Evolutionary conservation across 148 eudicot species (phyloP).

Genomic region (Bassia scoparia): DNA sequence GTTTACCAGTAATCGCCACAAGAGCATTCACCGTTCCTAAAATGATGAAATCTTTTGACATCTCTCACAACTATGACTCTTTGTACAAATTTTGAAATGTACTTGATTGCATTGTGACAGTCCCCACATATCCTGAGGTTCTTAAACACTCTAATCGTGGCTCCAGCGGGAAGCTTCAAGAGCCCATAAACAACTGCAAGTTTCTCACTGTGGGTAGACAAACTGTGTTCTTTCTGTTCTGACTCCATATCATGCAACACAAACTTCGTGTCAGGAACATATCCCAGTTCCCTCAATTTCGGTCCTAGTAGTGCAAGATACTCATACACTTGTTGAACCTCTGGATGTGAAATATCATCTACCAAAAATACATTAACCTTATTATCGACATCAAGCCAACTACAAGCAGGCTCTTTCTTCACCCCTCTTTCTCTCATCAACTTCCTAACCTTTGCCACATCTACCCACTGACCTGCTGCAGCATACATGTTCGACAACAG

Average conservation of each 20-base stretch:
- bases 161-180: conserved; percentile 55
- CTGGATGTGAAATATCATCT: conserved; percentile 54
- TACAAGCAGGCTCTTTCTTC: conserved; percentile 72
- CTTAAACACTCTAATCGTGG: conserved; percentile 60
- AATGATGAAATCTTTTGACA: conserved; percentile 92
- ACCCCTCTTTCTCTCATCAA: conserved; percentile 64
- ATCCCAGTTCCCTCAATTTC: conserved; percentile 54
- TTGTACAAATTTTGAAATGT: conserved; percentile 69
- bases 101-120: conserved; percentile 86
- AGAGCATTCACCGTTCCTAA: conserved; percentile 79
- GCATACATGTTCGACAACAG: conserved; percentile 60
- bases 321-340: conserved; percentile 45
- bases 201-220: conserved; percentile 69
- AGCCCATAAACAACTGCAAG: conserved; percentile 66
- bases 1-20: conserved; percentile 89
- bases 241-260: conserved; percentile 59
- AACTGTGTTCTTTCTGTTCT: conserved; percentile 47
- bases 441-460: conserved; percentile 45
- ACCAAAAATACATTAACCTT: conserved; percentile 58
- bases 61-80: conserved; percentile 89
- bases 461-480: conserved; percentile 46
- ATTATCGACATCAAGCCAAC: conserved; percentile 64
- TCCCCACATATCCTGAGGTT: conserved; percentile 73
- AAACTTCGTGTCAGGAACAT: conserved; percentile 53
- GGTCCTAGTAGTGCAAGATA: conserved; percentile 48